Conservation (phyloP, 23 red algal genomes). For the Agarophyton chilense region DNA sequence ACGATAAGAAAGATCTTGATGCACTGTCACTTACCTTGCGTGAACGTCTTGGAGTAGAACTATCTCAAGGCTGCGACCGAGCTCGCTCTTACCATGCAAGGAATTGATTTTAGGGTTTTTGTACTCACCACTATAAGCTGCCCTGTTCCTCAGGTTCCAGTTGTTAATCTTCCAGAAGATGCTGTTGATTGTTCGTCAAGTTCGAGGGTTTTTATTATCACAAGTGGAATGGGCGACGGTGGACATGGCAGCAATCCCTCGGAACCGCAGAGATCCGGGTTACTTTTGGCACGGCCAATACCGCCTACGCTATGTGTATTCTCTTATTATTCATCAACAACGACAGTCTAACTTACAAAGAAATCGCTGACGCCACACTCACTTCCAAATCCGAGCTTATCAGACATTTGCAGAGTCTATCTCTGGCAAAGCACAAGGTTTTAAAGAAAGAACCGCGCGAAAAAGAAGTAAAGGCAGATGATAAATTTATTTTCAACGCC, state of each 20-base stretch:
- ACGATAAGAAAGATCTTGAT: slow-evolving; percentile 29
- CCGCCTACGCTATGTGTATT: slow-evolving; percentile 73
- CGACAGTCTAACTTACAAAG: slow-evolving; percentile 80
- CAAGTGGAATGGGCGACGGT: slow-evolving; percentile 62
- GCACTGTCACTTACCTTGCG: slow-evolving; percentile 28
- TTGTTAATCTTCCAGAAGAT: too few relatives aligned
- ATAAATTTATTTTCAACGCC: slow-evolving; percentile 85
- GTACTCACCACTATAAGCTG: too few relatives aligned
- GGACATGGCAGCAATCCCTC: slow-evolving; percentile 75
- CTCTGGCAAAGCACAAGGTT: slow-evolving; percentile 74
- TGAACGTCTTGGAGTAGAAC: slow-evolving; percentile 64
- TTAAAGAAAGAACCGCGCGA: slow-evolving; percentile 79
- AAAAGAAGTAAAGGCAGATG: slow-evolving; percentile 60
- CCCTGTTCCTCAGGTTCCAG: too few relatives aligned
- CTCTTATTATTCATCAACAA: slow-evolving; percentile 84
- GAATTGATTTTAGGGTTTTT: too few relatives aligned
- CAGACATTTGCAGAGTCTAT: slow-evolving; percentile 85
- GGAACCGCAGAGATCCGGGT: slow-evolving; percentile 81
- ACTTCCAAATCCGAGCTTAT: slow-evolving; percentile 62
- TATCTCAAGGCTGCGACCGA: slow-evolving; percentile 12
- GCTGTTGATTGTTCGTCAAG: slow-evolving; percentile 36
- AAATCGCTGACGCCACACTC: slow-evolving; percentile 68
- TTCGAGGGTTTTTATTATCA: slow-evolving; percentile 81
- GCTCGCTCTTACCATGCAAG: slow-evolving; percentile 23
- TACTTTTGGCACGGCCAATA: slow-evolving; percentile 71